Evolutionary conservation across 2,329 filamentous ascomycete species (phyloP).

Genomic region (Aaosphaeria pasadenensis): DNA sequence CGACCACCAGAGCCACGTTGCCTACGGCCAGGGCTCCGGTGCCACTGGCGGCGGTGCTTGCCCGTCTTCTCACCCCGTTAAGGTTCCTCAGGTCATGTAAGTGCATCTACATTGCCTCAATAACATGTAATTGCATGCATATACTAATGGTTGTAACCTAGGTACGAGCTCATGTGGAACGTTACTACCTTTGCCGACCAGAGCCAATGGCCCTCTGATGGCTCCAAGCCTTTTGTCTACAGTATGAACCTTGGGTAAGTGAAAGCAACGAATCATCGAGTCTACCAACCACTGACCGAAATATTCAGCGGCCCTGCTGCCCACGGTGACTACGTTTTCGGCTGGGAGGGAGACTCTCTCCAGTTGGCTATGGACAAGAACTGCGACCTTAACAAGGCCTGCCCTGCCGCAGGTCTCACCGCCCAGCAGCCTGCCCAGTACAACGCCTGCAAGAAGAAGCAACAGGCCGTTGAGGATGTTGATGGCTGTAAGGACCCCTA

Average conservation of each 20-base stretch:
- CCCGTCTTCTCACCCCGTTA: slow-evolving; percentile 38
- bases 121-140: too few species aligned
- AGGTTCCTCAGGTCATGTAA: slow-evolving; percentile 32
- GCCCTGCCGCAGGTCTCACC: slow-evolving; percentile 29
- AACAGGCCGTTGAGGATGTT: slow-evolving; percentile 30
- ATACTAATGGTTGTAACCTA: too few species aligned
- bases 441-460: slow-evolving; percentile 31
- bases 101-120: too few species aligned
- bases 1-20: slow-evolving; percentile 41
- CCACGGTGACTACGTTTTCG: slow-evolving; percentile 41
- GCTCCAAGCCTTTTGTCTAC: slow-evolving; percentile 31
- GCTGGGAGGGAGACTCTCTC: slow-evolving; percentile 46
- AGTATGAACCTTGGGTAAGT: slow-evolving; percentile 31
- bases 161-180: slow-evolving; percentile 35
- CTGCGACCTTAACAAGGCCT: slow-evolving; percentile 35
- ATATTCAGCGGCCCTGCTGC: slow-evolving; percentile 23
- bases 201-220: slow-evolving; percentile 30
- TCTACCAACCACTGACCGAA: too few species aligned
- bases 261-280: too few species aligned
- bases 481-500: slow-evolving; percentile 26
- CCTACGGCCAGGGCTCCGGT: slow-evolving; percentile 44
- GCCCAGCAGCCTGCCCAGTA: slow-evolving; percentile 23
- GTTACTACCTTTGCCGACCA: slow-evolving; percentile 28
- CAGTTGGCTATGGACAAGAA: slow-evolving; percentile 41
- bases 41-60: slow-evolving; percentile 48